Conservation (phyloP, 495 filamentous ascomycete species). For the Xanthoparmelia taractica region DNA sequence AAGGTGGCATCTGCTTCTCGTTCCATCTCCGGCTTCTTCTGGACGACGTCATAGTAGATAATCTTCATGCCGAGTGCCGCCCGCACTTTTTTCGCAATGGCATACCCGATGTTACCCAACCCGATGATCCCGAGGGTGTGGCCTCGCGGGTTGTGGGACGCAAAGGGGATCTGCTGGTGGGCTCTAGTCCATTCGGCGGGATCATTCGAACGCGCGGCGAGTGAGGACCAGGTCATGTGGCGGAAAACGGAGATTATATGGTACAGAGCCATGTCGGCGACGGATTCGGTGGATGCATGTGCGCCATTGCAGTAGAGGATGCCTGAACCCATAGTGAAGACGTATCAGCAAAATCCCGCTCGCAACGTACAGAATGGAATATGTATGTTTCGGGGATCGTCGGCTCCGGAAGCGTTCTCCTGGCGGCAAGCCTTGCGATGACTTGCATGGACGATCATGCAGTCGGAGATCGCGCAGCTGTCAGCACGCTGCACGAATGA, state of each 20-base stretch:
- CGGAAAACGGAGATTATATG: constrained; percentile 61
- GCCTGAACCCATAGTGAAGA: constrained; percentile 34
- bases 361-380: neutral
- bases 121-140: constrained; percentile 56
- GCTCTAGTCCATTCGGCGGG: constrained; percentile 45
- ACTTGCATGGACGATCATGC: constrained; percentile 5
- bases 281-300: constrained; percentile 59
- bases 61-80: constrained; percentile 59
- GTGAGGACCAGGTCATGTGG: constrained; percentile 52
- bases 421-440: neutral
- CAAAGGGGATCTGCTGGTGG: constrained; percentile 48
- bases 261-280: constrained; percentile 56
- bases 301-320: constrained; percentile 67
- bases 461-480: neutral
- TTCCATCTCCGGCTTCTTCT: constrained; percentile 39
- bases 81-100: constrained; percentile 55
- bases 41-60: constrained; percentile 57
- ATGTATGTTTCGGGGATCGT: neutral
- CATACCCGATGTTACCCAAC: constrained; percentile 60
- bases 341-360: neutral
- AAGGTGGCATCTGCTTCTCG: constrained; percentile 42
- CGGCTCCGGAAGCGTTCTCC: neutral
- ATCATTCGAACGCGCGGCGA: constrained; percentile 39
- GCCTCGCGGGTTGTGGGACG: constrained; percentile 50
- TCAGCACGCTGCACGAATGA: neutral